Percentiles rank a stretch among this genome's conserved stretches.
Evolutionary conservation across 164 flowering plant species (phyloP).

Genomic region (Akebia trifoliata): DNA sequence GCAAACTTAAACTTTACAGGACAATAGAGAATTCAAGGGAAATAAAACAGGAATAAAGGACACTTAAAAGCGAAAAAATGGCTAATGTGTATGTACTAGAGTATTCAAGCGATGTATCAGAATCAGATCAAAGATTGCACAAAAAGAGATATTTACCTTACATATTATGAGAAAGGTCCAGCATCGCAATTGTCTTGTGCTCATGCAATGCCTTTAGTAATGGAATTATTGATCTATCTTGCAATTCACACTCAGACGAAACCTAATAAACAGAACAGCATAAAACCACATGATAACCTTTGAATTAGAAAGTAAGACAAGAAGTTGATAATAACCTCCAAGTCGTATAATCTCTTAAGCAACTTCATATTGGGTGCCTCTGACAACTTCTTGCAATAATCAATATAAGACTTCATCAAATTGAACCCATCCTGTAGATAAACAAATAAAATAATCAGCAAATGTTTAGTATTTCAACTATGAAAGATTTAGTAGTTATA

Average conservation of each 20-base stretch:
- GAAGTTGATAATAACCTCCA: conserved; percentile 63
- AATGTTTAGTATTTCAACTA: neutral
- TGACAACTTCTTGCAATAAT: conserved; percentile 57
- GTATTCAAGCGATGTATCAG: neutral
- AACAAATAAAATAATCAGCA: conserved; percentile 7
- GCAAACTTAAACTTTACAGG: neutral
- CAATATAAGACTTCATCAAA: conserved; percentile 76
- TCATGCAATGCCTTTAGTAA: conserved; percentile 60
- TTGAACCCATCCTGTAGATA: conserved; percentile 70
- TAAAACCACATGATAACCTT: neutral
- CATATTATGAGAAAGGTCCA: conserved; percentile 84
- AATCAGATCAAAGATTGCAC: neutral
- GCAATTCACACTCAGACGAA: conserved; percentile 79
- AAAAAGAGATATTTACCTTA: conserved; percentile 42
- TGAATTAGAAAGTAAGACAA: neutral
- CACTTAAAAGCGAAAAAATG: no score
- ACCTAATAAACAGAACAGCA: conserved; percentile 47
- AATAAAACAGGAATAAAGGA: no score
- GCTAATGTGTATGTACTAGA: neutral
- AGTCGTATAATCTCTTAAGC: conserved; percentile 65
- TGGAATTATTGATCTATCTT: conserved; percentile 76
- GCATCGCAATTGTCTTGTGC: conserved; percentile 56
- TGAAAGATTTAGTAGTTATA: no score
- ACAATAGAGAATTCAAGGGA: neutral
- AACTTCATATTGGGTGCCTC: conserved; percentile 75